Base-by-base conservation (phyloP, 371 early-diverging fungal species). In the Coemansia sp. region DNA sequence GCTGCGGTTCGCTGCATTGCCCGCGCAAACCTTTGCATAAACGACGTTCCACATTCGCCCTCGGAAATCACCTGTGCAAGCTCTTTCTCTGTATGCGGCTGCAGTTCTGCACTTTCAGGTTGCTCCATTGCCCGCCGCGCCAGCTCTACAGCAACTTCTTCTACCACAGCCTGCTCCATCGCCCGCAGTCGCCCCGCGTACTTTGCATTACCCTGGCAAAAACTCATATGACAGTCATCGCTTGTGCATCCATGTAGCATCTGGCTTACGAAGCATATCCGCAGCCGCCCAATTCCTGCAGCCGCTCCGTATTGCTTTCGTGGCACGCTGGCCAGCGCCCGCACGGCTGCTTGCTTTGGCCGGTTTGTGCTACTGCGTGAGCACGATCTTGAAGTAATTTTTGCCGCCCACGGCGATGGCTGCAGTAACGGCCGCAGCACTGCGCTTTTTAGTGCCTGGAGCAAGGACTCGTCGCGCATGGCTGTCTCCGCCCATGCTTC, bases 151-250 rank as follows among this genome's bases (percentile, higher is more conserved):
- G 67, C 61, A 36, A 66, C 28, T 24, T 49, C 7, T 7, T 65
- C 60, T 7, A 64, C 21, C 1, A 29, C 21, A 24, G 21, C n/a
- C 29, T 40, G 32, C 4, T 41, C 29, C 60, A 63, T 39, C 15
- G 29, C 23, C 24, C 29, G 39, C 13, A 63, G 24, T 49, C 53
- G 39, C 26, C 19, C 24, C n/a, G 59, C 19, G 32, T 26, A 71
- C n/a, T 26, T 24, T 9, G 67, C 9, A 52, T 71, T 71, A 59
- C 36, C 32, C 26, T 55, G 26, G 41, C 72, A 71, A 54, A 71
- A 67, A 23, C 59, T 54, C 60, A 49, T 24, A 5, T 24, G 11
- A 55, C 67, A 67, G 6, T 19, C 48, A 29, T 29, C 7, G 29
- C 49, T 41, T 9, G 15, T 8, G 44, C 70, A 70, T 11, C 70